These are phyloP conservation scores for Helenozyma baotianmanensis DNA, from an alignment of 805 yeast genomes.

Conservation along the genomic window DNA sequence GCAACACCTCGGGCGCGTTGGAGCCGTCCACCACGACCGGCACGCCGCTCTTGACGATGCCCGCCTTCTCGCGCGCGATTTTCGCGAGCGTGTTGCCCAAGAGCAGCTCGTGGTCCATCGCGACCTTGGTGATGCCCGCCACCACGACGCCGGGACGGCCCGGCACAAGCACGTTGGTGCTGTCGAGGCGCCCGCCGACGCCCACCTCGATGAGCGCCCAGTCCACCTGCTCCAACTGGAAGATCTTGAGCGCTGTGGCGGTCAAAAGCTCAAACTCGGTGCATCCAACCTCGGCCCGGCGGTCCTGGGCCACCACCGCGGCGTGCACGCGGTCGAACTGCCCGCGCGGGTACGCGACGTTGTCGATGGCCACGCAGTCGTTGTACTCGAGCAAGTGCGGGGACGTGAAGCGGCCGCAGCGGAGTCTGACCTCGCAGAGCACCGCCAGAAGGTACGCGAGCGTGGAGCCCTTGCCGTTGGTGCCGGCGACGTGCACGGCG, in stretches of 20 bases:
- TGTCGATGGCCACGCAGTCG: constrained; percentile 71
- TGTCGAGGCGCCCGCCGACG: constrained; percentile 83
- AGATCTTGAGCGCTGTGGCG: constrained; percentile 78
- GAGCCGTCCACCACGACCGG: constrained; percentile 47
- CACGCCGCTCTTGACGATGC: constrained; percentile 61
- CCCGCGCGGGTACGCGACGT: constrained; percentile 44
- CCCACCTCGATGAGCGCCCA: constrained; percentile 93
- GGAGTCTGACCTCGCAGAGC: constrained; percentile 43
- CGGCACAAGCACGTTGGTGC: constrained; percentile 68
- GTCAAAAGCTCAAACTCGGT: constrained; percentile 88
- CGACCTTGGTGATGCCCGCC: constrained; percentile 80
- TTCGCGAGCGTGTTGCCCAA: constrained; percentile 61
- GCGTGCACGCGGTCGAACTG: constrained; percentile 44
- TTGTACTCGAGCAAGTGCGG: constrained; percentile 75
- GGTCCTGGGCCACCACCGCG: constrained; percentile 40
- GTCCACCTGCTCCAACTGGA: constrained; percentile 53
- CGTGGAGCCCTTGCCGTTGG: constrained; percentile 95
- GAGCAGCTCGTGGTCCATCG: constrained; percentile 77
- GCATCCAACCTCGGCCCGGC: constrained; percentile 48
- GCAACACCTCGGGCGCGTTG: constrained; percentile 36
- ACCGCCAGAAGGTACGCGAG: constrained; percentile 75
- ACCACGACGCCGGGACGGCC: constrained; percentile 44
- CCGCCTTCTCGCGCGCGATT: constrained; percentile 82
- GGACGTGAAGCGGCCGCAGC: constrained; percentile 79
- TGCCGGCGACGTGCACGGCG: constrained; percentile 91